Percentiles rank a stretch among this genome's conserved stretches.
Evolutionary conservation across 306 rosid genomes (phyloP).

Genomic region (Nissolia schottii): DNA sequence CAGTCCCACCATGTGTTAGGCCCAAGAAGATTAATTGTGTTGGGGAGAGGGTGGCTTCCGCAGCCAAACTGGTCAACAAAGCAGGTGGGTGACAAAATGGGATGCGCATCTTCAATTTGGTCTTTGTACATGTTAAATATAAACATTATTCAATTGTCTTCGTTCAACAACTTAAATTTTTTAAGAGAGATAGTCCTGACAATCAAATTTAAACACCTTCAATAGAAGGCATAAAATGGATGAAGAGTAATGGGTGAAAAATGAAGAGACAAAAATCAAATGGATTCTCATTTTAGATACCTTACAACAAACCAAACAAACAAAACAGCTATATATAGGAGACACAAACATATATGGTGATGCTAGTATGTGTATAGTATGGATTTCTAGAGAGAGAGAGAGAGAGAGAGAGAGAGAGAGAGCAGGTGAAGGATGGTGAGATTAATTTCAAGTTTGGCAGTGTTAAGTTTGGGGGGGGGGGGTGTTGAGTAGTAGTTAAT

Average conservation of each 20-base stretch:
- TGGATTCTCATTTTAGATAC: conserved; percentile 15
- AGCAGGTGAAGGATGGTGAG: background rate
- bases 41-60: no score
- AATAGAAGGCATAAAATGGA: no score
- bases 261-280: background rate
- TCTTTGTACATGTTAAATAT: no score
- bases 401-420: background rate
- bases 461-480: no score
- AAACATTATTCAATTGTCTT: no score
- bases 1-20: conserved; percentile 45
- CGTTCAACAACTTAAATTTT: no score
- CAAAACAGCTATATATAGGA: background rate
- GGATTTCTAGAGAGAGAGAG: background rate
- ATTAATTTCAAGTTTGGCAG: background rate
- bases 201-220: no score
- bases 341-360: background rate
- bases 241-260: conserved; percentile 1
- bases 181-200: no score
- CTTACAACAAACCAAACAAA: background rate
- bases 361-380: background rate
- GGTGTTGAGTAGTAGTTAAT: conserved; percentile 10
- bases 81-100: no score
- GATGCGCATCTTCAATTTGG: no score
- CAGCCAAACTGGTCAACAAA: no score
- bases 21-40: conserved; percentile 40